Evolutionary conservation across 2,329 filamentous ascomycete species (phyloP).

Genomic region (Magnaporthiopsis poae): DNA sequence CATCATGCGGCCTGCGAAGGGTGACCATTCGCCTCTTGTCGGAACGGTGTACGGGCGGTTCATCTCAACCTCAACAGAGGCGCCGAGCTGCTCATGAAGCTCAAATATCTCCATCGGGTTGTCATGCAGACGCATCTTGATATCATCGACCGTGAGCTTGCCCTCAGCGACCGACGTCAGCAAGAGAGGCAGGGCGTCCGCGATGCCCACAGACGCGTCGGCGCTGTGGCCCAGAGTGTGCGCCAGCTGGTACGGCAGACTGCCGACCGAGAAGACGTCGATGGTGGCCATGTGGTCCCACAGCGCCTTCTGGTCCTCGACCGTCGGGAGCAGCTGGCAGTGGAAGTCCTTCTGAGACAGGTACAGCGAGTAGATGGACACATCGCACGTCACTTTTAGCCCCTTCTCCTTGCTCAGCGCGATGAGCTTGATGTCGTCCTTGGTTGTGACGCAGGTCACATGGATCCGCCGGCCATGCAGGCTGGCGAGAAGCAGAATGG

Average conservation of each 20-base stretch:
- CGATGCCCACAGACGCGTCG: constrained; percentile 56
- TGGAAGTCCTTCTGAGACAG: constrained; percentile 62
- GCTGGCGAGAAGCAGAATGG: constrained; percentile 66
- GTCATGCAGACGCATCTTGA: constrained; percentile 61
- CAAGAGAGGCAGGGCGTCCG: constrained; percentile 63
- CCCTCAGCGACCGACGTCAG: constrained; percentile 68
- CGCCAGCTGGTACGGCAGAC: constrained; percentile 67
- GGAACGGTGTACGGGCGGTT: constrained; percentile 58
- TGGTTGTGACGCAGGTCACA: constrained; percentile 70
- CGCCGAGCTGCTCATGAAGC: constrained; percentile 67
- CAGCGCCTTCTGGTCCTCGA: constrained; percentile 59
- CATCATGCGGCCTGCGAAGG: constrained; percentile 59
- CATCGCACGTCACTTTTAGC: constrained; percentile 72
- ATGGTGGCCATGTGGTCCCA: constrained; percentile 66
- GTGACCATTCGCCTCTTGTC: constrained; percentile 46
- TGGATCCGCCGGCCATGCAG: constrained; percentile 70
- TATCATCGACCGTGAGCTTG: constrained; percentile 62
- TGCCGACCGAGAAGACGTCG: constrained; percentile 71
- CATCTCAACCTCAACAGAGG: constrained; percentile 64
- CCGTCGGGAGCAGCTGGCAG: constrained; percentile 56
- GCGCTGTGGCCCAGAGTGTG: constrained; percentile 41
- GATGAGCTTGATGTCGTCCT: constrained; percentile 69
- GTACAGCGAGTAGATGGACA: constrained; percentile 71
- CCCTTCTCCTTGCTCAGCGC: constrained; percentile 71
- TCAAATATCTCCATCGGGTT: constrained; percentile 76